Percentiles rank a stretch among this genome's conserved stretches.
Conservation (phyloP, 345 rosid species). For the Aethionema arabicum region DNA sequence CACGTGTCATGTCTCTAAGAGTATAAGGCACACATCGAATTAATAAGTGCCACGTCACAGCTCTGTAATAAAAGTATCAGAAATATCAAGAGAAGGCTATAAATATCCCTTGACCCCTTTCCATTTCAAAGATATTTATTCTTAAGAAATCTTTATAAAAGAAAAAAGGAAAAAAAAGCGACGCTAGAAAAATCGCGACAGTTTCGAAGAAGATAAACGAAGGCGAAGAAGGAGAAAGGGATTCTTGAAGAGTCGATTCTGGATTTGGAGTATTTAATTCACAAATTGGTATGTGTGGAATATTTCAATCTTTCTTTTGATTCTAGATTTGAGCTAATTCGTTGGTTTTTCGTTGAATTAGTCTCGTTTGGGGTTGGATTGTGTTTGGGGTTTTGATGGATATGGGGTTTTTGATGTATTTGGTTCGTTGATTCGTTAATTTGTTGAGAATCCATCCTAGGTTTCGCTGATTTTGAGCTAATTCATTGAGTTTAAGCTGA, state of each 20-base stretch:
- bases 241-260: conserved; percentile 9
- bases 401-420: too few species aligned
- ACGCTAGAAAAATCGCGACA: conserved; percentile 5
- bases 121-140: background rate
- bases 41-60: conserved; percentile 7
- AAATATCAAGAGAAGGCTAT: conserved; percentile 29
- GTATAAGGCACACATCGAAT: conserved; percentile 1
- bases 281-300: conserved; percentile 1
- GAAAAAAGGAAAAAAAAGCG: background rate
- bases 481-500: background rate
- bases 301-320: background rate
- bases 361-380: background rate
- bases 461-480: conserved; percentile 14
- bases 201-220: background rate
- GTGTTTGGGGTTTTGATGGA: too few species aligned
- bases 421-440: too few species aligned
- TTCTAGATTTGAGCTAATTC: conserved; percentile 20
- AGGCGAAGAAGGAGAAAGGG: background rate
- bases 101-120: conserved; percentile 22
- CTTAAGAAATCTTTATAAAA: background rate
- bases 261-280: background rate
- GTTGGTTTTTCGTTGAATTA: background rate
- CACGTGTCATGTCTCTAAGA: conserved; percentile 23
- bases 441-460: too few species aligned
- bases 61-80: conserved; percentile 18